A percentile compares a stretch with the other conserved stretches of the same genome.
Conservation (phyloP, 2,329 filamentous ascomycete species). For the Aspergillus thermomutatus region DNA sequence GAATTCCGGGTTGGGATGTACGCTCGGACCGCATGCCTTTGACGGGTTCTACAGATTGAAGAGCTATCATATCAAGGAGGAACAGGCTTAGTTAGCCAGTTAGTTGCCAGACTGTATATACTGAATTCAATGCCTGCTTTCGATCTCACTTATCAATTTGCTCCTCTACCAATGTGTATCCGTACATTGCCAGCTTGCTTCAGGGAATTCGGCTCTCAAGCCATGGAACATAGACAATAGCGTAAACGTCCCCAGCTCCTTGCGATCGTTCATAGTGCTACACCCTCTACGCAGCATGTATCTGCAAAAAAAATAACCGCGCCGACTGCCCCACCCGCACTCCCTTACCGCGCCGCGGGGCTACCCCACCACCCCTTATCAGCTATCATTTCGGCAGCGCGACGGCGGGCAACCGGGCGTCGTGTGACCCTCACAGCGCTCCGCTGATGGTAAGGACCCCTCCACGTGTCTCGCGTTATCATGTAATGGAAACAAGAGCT, state of each 20-base stretch:
- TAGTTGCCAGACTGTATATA: background rate
- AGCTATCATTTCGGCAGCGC: background rate
- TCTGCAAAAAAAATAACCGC: background rate
- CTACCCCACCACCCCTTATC: background rate
- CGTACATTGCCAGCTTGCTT: too few species aligned
- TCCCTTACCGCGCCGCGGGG: background rate
- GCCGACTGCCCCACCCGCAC: background rate
- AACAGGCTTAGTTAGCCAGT: slow-evolving; percentile 3
- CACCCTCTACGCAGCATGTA: background rate
- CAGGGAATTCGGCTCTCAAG: too few species aligned
- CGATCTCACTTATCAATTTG: background rate
- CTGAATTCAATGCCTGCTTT: background rate
- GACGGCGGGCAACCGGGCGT: too few species aligned
- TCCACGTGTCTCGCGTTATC: background rate
- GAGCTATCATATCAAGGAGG: slow-evolving; percentile 73
- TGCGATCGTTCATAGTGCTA: too few species aligned
- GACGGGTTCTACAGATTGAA: slow-evolving; percentile 92
- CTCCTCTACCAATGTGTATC: too few species aligned
- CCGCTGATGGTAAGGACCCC: background rate
- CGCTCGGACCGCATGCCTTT: slow-evolving; percentile 79
- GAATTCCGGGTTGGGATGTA: slow-evolving; percentile 84
- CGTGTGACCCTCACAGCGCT: background rate
- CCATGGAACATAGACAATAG: too few species aligned
- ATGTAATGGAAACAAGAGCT: background rate
- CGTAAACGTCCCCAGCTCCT: too few species aligned